These are phyloP conservation scores for Leishmania guyanensis DNA, from an alignment of 208 protist genomes.

Conservation along the genomic window DNA sequence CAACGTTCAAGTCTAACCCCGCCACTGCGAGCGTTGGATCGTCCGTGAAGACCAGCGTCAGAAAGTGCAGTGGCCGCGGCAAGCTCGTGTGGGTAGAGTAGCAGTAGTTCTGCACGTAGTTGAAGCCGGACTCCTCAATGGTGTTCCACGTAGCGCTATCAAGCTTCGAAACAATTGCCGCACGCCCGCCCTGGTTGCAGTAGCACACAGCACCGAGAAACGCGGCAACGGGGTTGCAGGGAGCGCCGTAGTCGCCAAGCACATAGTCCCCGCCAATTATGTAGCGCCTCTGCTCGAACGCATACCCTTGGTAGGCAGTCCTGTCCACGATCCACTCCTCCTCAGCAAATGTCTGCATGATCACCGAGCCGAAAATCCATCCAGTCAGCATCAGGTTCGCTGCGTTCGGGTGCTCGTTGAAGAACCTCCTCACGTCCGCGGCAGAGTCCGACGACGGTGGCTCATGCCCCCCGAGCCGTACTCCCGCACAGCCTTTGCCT, in stretches of 20 bases:
- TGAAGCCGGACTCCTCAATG: neutral
- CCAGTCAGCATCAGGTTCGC: conserved; percentile 45
- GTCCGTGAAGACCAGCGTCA: conserved; percentile 9
- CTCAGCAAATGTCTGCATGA: conserved; percentile 23
- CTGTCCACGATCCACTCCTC: conserved; percentile 12
- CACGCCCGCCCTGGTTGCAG: conserved; percentile 42
- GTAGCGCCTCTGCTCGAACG: conserved; percentile 61
- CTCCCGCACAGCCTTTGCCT: neutral
- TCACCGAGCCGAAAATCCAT: conserved; percentile 41
- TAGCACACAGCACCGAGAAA: conserved; percentile 35
- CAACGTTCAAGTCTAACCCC: neutral
- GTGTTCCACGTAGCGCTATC: neutral
- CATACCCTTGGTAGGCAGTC: conserved; percentile 13
- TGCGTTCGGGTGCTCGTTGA: conserved; percentile 1
- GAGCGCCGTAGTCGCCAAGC: conserved; percentile 62
- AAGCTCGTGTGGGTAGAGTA: neutral
- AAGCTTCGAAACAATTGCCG: neutral
- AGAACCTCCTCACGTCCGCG: conserved; percentile 15
- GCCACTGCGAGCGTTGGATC: neutral
- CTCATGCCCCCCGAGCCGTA: neutral
- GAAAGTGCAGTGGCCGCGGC: neutral
- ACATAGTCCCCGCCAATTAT: conserved; percentile 54
- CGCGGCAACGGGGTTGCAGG: conserved; percentile 6
- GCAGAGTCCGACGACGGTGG: neutral
- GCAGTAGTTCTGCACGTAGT: conserved; percentile 14